phyloP scores from a whole-genome alignment of 2,329 filamentous ascomycete genomes.

The Elsinoe australis region DNA sequence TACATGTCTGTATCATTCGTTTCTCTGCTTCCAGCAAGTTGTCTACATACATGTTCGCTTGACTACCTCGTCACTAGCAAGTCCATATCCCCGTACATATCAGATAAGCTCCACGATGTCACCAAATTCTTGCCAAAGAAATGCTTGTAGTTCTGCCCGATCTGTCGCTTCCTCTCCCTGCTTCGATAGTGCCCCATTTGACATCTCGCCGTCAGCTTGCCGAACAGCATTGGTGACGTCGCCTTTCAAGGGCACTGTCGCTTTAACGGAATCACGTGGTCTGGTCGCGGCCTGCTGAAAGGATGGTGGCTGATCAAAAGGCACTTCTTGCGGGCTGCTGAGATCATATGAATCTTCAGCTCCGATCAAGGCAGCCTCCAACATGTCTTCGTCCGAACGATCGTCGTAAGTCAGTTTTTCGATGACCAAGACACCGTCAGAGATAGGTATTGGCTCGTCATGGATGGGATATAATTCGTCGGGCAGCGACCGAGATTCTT shows the following conservation, averaged over 20 bases:
- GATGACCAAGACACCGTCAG: not conserved
- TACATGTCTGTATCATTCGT: too few species aligned
- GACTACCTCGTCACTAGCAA: not conserved
- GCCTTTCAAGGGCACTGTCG: too few species aligned
- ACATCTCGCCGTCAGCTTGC: too few species aligned
- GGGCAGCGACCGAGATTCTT: too few species aligned
- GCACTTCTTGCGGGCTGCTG: not conserved
- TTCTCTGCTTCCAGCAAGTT: too few species aligned
- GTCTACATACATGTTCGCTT: not conserved
- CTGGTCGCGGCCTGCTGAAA: too few species aligned
- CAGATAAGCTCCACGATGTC: constrained; percentile 33
- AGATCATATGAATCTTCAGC: constrained; percentile 18
- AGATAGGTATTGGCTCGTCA: not conserved
- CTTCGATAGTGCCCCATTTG: too few species aligned
- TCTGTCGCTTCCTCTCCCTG: constrained; percentile 13
- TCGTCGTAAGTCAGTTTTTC: too few species aligned
- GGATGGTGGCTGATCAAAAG: not conserved
- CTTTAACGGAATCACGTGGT: too few species aligned
- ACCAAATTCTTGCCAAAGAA: constrained; percentile 35
- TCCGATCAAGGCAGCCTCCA: constrained; percentile 20
- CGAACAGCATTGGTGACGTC: too few species aligned
- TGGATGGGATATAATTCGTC: not conserved
- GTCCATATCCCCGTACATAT: not conserved
- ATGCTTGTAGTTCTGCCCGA: constrained; percentile 31
- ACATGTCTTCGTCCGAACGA: constrained; percentile 21